Base-by-base conservation (phyloP, 2,329 filamentous ascomycete genomes). In the Juglanconis oblonga region DNA sequence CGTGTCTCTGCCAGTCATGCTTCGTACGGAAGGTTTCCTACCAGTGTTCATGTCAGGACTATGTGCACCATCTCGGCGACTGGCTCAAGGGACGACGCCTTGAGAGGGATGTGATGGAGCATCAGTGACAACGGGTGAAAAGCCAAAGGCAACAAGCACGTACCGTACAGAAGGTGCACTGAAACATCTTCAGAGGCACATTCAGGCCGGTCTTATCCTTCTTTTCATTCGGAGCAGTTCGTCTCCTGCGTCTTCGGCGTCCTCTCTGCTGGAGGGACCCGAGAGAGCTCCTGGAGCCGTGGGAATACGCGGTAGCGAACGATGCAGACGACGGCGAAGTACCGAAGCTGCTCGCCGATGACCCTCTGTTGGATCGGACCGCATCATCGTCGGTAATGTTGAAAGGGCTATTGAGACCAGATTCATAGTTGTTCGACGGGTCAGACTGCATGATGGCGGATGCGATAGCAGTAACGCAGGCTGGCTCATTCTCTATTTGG, bases 1-100 rank as follows among this genome's bases (percentile, higher is more conserved):
- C 88, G 69, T 91, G 88, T 61, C 88, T 78, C 67, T 87, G 85
- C 86, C 86, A 88, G 71, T 88, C 86, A 67, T 88, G 84, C 69
- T 88, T 88, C 3, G 85, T 87, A 65, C 85, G 78, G 72, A 88
- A 88, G 0, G 84, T 86, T 64, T 88, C 85, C 61, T 62, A 36
- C 40, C 5, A 33, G 3, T 6, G 17, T 33, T 13, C 24, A 32
- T 17, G 24, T 2, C 33, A 29, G 24, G 36, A 24, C 24, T 24
- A 24, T 24, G 24, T 24, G 24, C 24, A 24, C 24, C 24, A 24
- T 24, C 24, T 24, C 24, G 24, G 24, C 24, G 24, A 24, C 24
- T 24, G 24, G 24, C 24, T 24, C 24, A 24, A 24, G 24, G 24
- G 24, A 24, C 24, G 24, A 24, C 24, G 24, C 24, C 24, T 24